These are phyloP conservation scores for Ceratocystiopsis brevicomis DNA, from an alignment of 2,329 filamentous ascomycete genomes.

Conservation along the genomic window DNA sequence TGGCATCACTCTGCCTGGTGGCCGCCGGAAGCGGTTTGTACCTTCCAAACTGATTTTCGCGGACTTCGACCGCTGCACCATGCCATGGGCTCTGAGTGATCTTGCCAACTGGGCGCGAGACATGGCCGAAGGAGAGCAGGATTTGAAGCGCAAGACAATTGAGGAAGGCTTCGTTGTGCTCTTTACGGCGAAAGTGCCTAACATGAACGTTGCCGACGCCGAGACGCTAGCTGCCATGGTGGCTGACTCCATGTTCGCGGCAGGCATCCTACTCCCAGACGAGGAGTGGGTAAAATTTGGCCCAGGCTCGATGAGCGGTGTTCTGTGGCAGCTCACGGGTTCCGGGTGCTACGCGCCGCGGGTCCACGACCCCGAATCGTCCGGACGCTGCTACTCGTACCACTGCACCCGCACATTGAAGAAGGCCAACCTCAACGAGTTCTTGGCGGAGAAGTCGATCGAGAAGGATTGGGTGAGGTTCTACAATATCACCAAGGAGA, in stretches of 20 bases:
- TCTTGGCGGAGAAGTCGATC: constrained; percentile 47
- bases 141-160: constrained; percentile 68
- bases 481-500: constrained; percentile 65
- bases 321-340: constrained; percentile 83
- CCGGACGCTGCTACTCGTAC: constrained; percentile 75
- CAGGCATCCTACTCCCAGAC: constrained; percentile 61
- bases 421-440: constrained; percentile 72
- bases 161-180: constrained; percentile 74
- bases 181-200: constrained; percentile 88
- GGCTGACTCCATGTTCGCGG: constrained; percentile 59
- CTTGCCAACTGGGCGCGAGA: constrained; percentile 72
- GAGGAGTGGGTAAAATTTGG: constrained; percentile 98
- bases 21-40: constrained; percentile 57
- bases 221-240: constrained; percentile 67
- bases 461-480: constrained; percentile 77
- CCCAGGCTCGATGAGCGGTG: constrained; percentile 60
- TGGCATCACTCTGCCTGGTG: constrained; percentile 63
- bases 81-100: constrained; percentile 88
- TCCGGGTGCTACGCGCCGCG: constrained; percentile 78
- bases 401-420: constrained; percentile 88
- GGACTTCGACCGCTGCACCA: constrained; percentile 68
- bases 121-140: constrained; percentile 78
- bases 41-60: constrained; percentile 62
- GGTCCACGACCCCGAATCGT: constrained; percentile 51
- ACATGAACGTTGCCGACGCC: constrained; percentile 95